A percentile compares a stretch with the other conserved stretches of the same genome.
Conservation (phyloP, 2,329 filamentous ascomycete species). For the Sodiomyces alkalinus region DNA sequence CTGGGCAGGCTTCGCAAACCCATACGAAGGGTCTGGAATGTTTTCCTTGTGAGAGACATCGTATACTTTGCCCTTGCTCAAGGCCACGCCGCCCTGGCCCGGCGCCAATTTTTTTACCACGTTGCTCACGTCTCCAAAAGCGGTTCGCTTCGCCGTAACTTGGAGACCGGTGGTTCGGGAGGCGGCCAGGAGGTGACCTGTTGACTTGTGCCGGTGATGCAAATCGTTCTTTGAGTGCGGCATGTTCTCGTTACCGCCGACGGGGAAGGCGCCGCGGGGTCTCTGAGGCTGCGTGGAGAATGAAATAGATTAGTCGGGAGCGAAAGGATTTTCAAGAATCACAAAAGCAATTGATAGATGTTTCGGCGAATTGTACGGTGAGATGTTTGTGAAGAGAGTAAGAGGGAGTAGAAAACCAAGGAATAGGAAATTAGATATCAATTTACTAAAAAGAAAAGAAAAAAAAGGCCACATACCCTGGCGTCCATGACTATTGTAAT, state of each 20-base stretch:
- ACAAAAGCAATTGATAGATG: too few relatives aligned
- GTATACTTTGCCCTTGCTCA: constrained; percentile 19
- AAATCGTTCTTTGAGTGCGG: constrained; percentile 41
- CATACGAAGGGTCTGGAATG: constrained; percentile 10
- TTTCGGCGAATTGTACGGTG: too few relatives aligned
- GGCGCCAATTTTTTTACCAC: constrained; percentile 23
- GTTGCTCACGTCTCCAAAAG: constrained; percentile 74
- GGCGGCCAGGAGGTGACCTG: constrained; percentile 39
- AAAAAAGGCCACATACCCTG: constrained; percentile 6
- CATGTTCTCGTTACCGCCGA: constrained; percentile 52
- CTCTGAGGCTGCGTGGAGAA: constrained; percentile 19
- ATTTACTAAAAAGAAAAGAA: not conserved
- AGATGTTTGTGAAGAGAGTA: not conserved
- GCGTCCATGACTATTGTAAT: constrained; percentile 8
- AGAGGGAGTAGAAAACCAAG: not conserved
- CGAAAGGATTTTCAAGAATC: too few relatives aligned
- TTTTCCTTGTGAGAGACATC: constrained; percentile 17
- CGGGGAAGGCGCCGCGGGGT: constrained; percentile 38
- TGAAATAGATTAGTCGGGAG: not conserved
- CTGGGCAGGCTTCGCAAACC: constrained; percentile 10
- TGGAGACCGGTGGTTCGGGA: constrained; percentile 41
- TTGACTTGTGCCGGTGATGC: constrained; percentile 74
- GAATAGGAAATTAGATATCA: constrained; percentile 1
- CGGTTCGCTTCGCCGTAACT: constrained; percentile 56
- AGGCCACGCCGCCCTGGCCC: constrained; percentile 9